Base-by-base conservation (phyloP, 2,329 filamentous ascomycete species). In the Fusarium robinianum region DNA sequence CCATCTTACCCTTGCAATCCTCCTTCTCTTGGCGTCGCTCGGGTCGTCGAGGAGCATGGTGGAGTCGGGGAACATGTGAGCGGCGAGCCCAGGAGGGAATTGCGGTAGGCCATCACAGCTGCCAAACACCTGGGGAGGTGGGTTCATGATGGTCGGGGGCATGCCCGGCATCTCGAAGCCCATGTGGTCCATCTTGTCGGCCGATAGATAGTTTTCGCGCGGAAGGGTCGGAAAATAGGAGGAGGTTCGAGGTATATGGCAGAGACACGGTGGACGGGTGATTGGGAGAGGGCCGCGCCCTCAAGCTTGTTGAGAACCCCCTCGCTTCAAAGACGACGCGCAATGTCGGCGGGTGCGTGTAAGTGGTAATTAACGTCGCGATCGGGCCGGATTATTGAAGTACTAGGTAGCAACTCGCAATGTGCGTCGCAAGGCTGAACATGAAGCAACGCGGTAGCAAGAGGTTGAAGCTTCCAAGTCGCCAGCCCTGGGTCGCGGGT, bases 1-100 rank as follows among this genome's bases (percentile, higher is more conserved):
- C 15, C 21, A 19, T 49, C 83, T 74, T 79, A 92, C 88, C 73
- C 89, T 82, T 49, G 90, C 90, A 61, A 96, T 96, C 63, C 90
- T 83, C 69, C 91, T 80, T 65, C 90, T 80, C 76, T 96, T 97
- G 14, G 90, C 83, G 63, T 96, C 92, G 60, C 85, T 88, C 41
- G 79, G 78, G 58, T 87, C 83, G 53, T 84, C 81, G 42, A 83
- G 69, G 49, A 84, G 64, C 26, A 75, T 67, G 15, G 72, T 73
- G 15, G 79, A 76, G 51, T 83, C 79, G 17, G 76, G 72, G 49
- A 81, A 83, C 73, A 84, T 77, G 41, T 81, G 79, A n/a, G 75
- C 74, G 21, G 77, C 73, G 39, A 84, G 67, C 55, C 84, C 81
- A 19, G 75, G 73, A 9, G 79, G 76, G 41, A 79, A 70, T 40